Evolutionary conservation across 2,329 filamentous ascomycete genomes (phyloP).

Genomic region (Drechslerella dactyloides): DNA sequence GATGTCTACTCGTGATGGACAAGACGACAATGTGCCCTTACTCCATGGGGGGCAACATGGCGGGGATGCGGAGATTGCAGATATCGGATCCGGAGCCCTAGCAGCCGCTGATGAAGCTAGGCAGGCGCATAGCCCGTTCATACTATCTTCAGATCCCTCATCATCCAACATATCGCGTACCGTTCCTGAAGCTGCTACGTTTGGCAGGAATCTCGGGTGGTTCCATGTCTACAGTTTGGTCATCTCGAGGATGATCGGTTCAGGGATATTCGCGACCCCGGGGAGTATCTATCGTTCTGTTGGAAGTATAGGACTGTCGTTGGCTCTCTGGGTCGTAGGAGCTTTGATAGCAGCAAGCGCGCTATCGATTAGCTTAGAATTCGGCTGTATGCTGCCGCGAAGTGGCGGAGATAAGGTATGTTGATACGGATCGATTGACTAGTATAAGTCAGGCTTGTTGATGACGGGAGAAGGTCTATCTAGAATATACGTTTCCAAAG

Average conservation of each 20-base stretch:
- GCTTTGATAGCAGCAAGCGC: conserved; percentile 74
- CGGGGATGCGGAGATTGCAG: background rate
- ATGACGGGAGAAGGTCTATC: conserved; percentile 61
- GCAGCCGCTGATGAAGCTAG: conserved; percentile 10
- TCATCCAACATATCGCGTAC: conserved; percentile 17
- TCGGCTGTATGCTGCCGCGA: conserved; percentile 48
- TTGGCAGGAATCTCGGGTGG: conserved; percentile 47
- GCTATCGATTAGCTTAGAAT: conserved; percentile 46
- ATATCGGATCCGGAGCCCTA: conserved; percentile 5
- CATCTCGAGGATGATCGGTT: conserved; percentile 67
- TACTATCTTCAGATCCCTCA: conserved; percentile 16
- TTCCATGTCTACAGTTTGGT: conserved; percentile 58
- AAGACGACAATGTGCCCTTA: conserved; percentile 31
- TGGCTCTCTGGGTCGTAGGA: conserved; percentile 71
- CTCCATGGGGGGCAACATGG: conserved; percentile 18
- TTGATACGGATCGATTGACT: background rate
- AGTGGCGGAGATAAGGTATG: conserved; percentile 59
- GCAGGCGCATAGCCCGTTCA: conserved; percentile 20
- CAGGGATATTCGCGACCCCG: conserved; percentile 71
- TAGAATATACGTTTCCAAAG: conserved; percentile 68
- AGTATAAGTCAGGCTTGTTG: background rate
- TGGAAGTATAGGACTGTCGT: conserved; percentile 70
- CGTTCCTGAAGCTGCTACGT: conserved; percentile 37
- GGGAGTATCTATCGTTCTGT: conserved; percentile 70
- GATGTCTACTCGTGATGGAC: conserved; percentile 24